These are phyloP conservation scores for Nannizziopsis arthrosporioides DNA, from an alignment of 2,329 filamentous ascomycete genomes.

Conservation along the genomic window DNA sequence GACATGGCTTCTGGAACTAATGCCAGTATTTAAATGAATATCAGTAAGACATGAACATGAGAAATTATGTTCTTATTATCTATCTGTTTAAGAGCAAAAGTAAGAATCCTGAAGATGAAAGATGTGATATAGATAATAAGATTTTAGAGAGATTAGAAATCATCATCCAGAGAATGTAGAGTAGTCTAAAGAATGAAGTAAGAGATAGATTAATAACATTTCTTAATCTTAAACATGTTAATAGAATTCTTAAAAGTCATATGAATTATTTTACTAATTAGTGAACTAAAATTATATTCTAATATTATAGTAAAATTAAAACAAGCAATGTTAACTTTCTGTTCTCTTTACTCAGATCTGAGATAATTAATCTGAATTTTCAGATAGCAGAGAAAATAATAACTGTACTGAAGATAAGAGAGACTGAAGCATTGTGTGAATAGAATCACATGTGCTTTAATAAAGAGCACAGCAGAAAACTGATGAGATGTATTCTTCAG, in stretches of 20 bases:
- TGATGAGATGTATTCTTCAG: constrained; percentile 8
- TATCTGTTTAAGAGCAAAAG: constrained; percentile 35
- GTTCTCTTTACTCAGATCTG: constrained; percentile 40
- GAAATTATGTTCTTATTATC: constrained; percentile 44
- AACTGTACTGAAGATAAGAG: constrained; percentile 29
- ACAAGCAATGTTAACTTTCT: constrained; percentile 44
- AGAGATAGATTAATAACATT: background rate
- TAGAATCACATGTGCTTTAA: constrained; percentile 43
- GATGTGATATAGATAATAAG: constrained; percentile 2
- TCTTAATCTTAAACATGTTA: background rate
- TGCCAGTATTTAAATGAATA: constrained; percentile 40
- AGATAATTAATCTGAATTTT: constrained; percentile 38
- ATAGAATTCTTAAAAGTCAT: constrained; percentile 11
- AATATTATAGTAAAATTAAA: constrained; percentile 46
- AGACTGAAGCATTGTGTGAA: constrained; percentile 30
- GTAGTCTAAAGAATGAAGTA: background rate
- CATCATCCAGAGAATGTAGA: constrained; percentile 15
- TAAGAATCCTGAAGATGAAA: constrained; percentile 35
- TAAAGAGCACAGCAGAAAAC: constrained; percentile 38
- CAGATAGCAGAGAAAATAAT: constrained; percentile 36
- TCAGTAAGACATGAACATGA: constrained; percentile 44
- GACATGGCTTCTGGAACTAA: constrained; percentile 28
- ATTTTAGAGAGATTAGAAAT: background rate
- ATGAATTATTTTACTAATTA: constrained; percentile 23
- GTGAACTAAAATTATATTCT: constrained; percentile 40